Base-by-base conservation (phyloP, 345 rosid genomes). In the Mercurialis annua region DNA sequence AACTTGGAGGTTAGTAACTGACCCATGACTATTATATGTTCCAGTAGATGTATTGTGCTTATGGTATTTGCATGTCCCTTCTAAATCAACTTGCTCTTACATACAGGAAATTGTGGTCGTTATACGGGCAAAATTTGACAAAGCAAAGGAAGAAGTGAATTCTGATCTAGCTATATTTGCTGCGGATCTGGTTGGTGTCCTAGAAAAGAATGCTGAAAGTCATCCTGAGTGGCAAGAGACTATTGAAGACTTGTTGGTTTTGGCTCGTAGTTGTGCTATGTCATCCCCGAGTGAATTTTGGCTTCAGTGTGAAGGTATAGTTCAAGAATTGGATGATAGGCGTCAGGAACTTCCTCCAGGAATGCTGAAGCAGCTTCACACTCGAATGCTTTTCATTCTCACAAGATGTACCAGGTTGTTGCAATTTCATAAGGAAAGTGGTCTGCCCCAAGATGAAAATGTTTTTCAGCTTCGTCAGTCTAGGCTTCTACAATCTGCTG, bases 151-250 rank as follows among this genome's bases (percentile, higher is more conserved):
- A 85, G 98, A 95, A 88, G 98, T 95, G 72, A 88, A 95, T 82
- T 86, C 97, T 78, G 99, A 95, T 85, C 87, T 95, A 74, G 98
- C 97, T 59, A 75, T 90, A 61, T 92, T 88, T 77, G 99, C 99
- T 10, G 99, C 97, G 4, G 99, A 95, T 83, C 85, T 95, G 72
- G 92, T 95, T 78, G 99, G 99, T 70, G 60, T 90, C 80, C 98
- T 92, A 53, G 97, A 90, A 73, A 95, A 92, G 78, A 90, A 95
- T 87, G 90, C 96, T 51, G 99, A 92, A 71, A 87, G 80, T 73
- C 98, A 95, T 80, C 99, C 99, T 54, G 98, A 95, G 66, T 90
- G 93, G 97, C 96, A 95, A 84, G 96, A 92, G 83, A 88, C 97
- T 17, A 88, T 95, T 44, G 99, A 95, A 81, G 99, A 95, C 75